Evolutionary conservation across 1,284 basidiomycete species (phyloP), one percentile per base, ranked within the genome.

Genomic region (Naganishia sp.): DNA sequence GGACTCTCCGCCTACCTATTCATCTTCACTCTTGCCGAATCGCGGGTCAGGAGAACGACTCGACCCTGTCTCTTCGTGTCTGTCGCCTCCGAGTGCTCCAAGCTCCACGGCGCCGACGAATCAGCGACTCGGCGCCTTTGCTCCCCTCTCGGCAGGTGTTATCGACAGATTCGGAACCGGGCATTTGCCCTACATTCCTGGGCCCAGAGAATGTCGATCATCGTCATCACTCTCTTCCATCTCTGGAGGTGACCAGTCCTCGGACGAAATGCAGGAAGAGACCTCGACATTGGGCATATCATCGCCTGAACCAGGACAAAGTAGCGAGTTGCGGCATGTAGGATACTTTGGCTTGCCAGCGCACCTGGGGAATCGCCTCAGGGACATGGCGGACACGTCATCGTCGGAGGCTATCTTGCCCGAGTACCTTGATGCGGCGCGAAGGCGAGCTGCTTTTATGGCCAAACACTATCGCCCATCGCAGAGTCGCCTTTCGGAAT

Each of bases 1-100:
- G 1, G 59, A 61, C 33, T 42, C 59, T 21, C 59, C 59, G 16
- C 59, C 65, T 9, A 45, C 57, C 33, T 55, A 61, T 36, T 31
- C 50, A 10, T 16, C 50, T 16, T 21, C 44, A 3, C 28, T n/a
- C 7, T 39, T 60, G 31, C 13, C 25, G 33, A 16, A 23, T 13
- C 57, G 18, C 3, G 28, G n/a, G 16, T 36, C 56, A 21, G 21
- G 31, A 33, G 39, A n/a, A 13, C 10, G 1, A 15, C 10, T 39
- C 36, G 36, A 2, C 6, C 36, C 6, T 39, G 36, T 36, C 36
- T 36, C 36, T 6, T 10, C 36, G 36, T 5, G 10, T 39, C 13
- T 39, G 36, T 15, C 56, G 21, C 18, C 31, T 5, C 23, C 18
- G 6, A 7, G 23, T 28, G 25, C 9, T 2, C 15, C 50, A 36